Base-by-base conservation (phyloP, 371 early-diverging fungal genomes). In the Actinomucor elegans region DNA sequence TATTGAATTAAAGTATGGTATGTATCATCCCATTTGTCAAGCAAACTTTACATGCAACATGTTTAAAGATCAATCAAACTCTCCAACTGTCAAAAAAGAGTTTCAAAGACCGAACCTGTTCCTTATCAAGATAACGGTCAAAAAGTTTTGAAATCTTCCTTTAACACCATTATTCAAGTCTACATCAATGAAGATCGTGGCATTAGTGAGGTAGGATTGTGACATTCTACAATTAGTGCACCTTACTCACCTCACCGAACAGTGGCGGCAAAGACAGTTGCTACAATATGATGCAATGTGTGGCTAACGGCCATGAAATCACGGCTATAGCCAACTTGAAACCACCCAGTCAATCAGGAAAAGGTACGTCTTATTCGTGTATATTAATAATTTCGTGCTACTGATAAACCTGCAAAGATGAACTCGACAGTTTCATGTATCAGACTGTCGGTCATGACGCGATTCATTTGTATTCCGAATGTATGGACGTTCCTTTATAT, bases 221-320 rank as follows among this genome's bases (percentile, higher is more conserved):
- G 27, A 21, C 6, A 20, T 1, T 20, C 12, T 18, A 44, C 29
- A 8, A 37, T 37, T 10, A 18, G 1, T n/a, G 9, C 3, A 18
- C n/a, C 20, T 37, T 37, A 27, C 27, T n/a, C 9, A 49, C 24
- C 31, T 12, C 36, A 0, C 9, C 12, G 15, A 10, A 20, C 8
- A 94, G 99, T 70, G 99, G 99, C 29, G 99, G 99, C 34, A 99
- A 99, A 77, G 99, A 99, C 71, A 95, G 96, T 71, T 90, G 94
- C 63, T 99, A 92, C 74, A 94, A 97, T 64, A 84, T 97, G 85
- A 85, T 97, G 86, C 90, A 96, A 72, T 93, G 96, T 73, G 91
- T 91, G 4, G 91, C 94, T 29, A 80, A 96, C 64, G 98, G 98
- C 1, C 98, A 99, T 73, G 81, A 90, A 28, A 87, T 99, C 34